Evolutionary conservation across 345 rosid species (phyloP).

Genomic region (Corchorus capsularis): DNA sequence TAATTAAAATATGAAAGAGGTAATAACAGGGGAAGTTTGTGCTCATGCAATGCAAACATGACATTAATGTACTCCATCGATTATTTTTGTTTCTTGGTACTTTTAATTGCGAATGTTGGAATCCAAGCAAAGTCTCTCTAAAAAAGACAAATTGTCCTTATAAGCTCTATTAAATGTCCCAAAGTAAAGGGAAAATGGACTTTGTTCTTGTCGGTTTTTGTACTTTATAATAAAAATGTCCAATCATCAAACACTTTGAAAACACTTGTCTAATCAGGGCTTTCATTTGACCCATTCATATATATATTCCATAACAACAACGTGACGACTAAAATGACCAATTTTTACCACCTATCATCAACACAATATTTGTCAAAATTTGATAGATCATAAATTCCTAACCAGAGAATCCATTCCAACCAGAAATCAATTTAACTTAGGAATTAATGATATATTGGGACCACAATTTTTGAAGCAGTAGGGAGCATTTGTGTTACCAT

Average conservation of each 20-base stretch:
- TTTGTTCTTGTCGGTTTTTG: background rate
- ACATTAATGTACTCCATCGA: background rate
- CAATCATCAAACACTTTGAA: background rate
- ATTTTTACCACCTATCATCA: background rate
- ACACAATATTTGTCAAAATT: no score
- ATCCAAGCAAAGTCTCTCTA: background rate
- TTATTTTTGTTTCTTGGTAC: background rate
- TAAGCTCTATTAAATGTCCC: background rate
- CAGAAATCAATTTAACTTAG: background rate
- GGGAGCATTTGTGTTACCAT: conserved; percentile 11
- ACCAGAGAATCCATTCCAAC: conserved; percentile 1
- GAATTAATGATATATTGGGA: background rate
- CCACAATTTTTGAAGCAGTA: background rate
- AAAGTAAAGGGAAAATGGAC: background rate
- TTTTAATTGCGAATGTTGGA: background rate
- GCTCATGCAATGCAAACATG: background rate
- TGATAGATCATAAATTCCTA: background rate
- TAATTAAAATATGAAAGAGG: no score
- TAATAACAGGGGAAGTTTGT: background rate
- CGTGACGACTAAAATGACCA: background rate
- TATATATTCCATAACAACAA: background rate
- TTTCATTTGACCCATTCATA: background rate
- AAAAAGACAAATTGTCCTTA: background rate
- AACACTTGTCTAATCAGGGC: conserved; percentile 10
- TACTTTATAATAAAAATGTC: background rate